phyloP scores from a whole-genome alignment of 2,329 filamentous ascomycete genomes.

The Aspergillus udagawae region DNA sequence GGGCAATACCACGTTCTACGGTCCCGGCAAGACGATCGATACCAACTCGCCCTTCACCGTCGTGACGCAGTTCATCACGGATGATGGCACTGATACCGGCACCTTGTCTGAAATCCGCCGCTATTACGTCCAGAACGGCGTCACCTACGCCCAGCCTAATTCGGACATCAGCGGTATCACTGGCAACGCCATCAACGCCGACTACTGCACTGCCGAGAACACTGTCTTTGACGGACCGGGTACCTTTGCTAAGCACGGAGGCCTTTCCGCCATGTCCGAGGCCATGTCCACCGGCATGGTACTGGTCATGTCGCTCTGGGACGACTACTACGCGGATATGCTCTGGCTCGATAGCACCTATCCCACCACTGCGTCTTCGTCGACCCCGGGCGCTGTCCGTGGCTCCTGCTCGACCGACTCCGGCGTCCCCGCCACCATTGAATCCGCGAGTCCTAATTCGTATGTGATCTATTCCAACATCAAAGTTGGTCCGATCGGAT shows the following conservation, averaged over 20 bases:
- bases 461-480: constrained; percentile 58
- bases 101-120: constrained; percentile 59
- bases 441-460: constrained; percentile 45
- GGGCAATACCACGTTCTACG: constrained; percentile 62
- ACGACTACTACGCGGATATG: constrained; percentile 66
- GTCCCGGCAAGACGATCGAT: constrained; percentile 55
- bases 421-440: constrained; percentile 50
- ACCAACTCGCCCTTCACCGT: constrained; percentile 60
- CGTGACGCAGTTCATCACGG: constrained; percentile 62
- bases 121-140: constrained; percentile 62
- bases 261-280: constrained; percentile 51
- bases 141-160: constrained; percentile 55
- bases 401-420: constrained; percentile 53
- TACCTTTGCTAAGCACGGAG: constrained; percentile 54
- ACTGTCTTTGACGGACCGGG: constrained; percentile 52
- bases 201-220: constrained; percentile 57
- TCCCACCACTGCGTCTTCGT: constrained; percentile 46
- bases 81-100: constrained; percentile 48
- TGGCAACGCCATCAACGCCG: constrained; percentile 54
- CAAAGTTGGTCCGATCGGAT: constrained; percentile 55
- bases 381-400: constrained; percentile 48
- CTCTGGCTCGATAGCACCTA: constrained; percentile 69
- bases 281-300: constrained; percentile 59
- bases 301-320: constrained; percentile 59
- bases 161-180: constrained; percentile 46